A percentile compares a stretch with the other conserved stretches of the same genome.
Conservation (phyloP, 306 rosid genomes). For the Cucumis hystrix region DNA sequence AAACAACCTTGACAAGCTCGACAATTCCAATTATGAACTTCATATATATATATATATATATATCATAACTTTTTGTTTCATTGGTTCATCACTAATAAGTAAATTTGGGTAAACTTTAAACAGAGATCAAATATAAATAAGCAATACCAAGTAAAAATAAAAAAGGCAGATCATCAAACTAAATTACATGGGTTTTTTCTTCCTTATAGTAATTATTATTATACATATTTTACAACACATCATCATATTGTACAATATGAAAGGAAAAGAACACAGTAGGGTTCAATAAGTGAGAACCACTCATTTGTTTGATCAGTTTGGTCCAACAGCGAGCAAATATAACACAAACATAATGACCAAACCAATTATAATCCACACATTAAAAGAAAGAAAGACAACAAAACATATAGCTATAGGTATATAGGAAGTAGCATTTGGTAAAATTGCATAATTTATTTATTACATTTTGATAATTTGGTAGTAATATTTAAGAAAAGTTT, state of each 20-base stretch:
- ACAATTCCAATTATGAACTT: too few species aligned
- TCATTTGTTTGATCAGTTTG: neutral
- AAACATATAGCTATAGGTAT: too few species aligned
- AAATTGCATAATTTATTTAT: neutral
- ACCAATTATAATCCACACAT: neutral
- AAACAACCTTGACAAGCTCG: too few species aligned
- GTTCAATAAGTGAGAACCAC: neutral
- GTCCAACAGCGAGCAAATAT: neutral
- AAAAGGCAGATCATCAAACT: neutral
- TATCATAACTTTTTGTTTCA: too few species aligned
- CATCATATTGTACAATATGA: neutral
- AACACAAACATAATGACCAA: neutral
- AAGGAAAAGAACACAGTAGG: neutral
- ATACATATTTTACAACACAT: neutral
- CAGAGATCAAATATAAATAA: neutral
- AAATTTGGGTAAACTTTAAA: neutral
- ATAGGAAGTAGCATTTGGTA: neutral
- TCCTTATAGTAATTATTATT: neutral
- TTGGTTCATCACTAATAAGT: neutral
- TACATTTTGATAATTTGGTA: neutral
- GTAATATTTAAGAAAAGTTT: neutral
- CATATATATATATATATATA: too few species aligned
- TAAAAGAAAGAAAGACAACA: neutral
- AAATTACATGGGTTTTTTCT: neutral
- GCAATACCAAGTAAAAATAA: neutral